These are phyloP conservation scores for Xylaria sp. DNA, from an alignment of 2,329 filamentous ascomycete species.

Conservation along the genomic window DNA sequence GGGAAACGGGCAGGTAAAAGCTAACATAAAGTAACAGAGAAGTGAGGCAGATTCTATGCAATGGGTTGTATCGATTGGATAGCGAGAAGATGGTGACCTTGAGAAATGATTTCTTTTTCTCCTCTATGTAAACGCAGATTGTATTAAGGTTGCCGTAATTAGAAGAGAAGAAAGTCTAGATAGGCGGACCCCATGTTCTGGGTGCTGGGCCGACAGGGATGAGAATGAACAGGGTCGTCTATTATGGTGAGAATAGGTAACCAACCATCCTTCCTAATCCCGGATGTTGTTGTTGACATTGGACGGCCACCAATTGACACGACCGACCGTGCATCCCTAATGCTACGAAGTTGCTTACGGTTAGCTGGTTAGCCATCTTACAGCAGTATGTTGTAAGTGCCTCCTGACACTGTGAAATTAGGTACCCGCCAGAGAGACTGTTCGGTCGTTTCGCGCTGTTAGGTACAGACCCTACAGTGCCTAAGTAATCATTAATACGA, in stretches of 20 bases:
- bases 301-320: conserved; percentile 30
- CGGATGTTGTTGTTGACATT: conserved; percentile 23
- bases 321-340: conserved; percentile 21
- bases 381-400: neutral
- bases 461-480: neutral
- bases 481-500: neutral
- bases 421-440: neutral
- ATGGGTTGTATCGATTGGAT: conserved; percentile 23
- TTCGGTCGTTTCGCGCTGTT: neutral
- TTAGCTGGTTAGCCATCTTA: no score
- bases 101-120: conserved; percentile 21
- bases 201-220: conserved; percentile 29
- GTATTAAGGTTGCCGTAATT: conserved; percentile 22
- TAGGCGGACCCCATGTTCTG: conserved; percentile 29
- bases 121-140: conserved; percentile 29
- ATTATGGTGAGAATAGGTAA: neutral
- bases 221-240: neutral
- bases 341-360: no score
- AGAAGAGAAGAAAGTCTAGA: conserved; percentile 22
- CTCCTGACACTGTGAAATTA: neutral
- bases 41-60: conserved; percentile 20
- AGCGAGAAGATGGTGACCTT: conserved; percentile 23
- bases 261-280: neutral
- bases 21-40: conserved; percentile 12
- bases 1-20: neutral